Base-by-base conservation (phyloP, 805 yeast species). In the Naumovozyma baii region DNA sequence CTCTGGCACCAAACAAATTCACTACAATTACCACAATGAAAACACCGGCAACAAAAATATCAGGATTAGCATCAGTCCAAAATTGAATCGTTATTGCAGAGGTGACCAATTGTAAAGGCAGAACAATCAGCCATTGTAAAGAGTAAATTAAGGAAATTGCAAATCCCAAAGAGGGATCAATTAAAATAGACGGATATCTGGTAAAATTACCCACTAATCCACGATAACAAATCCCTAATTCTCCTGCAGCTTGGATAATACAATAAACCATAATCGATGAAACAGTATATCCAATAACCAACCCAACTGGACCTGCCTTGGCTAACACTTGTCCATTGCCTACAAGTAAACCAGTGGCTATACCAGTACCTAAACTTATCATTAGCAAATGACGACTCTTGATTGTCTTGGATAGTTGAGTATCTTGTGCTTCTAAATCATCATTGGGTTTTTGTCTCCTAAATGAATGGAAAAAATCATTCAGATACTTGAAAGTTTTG, bases 341-440 rank as follows among this genome's bases (percentile, higher is more conserved):
- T 35, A 76, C 74, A 44, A 71, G 60, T 34, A 78, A 63, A 45
- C 83, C 84, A 3, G 90, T 79, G 50, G 94, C 95, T 44, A 84
- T 78, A 30, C 88, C 79, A 39, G 90, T 87, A 42, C 90, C 90
- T 40, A 84, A 68, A 37, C 83, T 78, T 71, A 82, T 52, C 47
- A 50, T 41, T 16, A 49, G n/a, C 16, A 45, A 34, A 34, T 52
- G 56, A 13, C 54, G 42, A 3, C 47, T 29, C 33, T 46, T 42
- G 25, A 49, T 44, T 8, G 44, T 20, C 9, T 46, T 33, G 10
- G 37, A 29, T 18, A 45, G 12, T 37, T 37, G 31, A 16, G 31
- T 31, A n/a, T 39, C 37, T 19, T 32, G 33, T 16, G 20, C 37
- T 16, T 32, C 41, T 18, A 36, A 20, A 12, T 26, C 36, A 18